Evolutionary conservation across 176 grass and related monocot genomes (phyloP).

Genomic region (Carex littledalei): DNA sequence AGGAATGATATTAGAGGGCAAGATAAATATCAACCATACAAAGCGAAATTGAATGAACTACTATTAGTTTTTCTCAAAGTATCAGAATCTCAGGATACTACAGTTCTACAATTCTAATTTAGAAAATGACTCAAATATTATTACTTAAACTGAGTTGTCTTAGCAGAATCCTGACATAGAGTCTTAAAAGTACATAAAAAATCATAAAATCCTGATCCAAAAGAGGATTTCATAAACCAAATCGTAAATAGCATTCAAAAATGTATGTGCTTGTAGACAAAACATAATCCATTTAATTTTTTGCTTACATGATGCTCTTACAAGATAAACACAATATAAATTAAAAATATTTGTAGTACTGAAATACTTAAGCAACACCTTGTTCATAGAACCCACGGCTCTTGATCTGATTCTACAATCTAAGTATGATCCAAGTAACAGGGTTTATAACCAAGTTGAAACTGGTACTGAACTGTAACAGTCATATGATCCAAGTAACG

Average conservation of each 20-base stretch:
- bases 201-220: neutral
- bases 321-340: neutral
- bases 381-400: neutral
- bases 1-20: neutral
- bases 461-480: too few species aligned
- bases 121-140: neutral
- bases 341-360: neutral
- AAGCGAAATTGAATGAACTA: neutral
- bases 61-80: neutral
- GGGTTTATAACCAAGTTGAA: too few species aligned
- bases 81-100: neutral
- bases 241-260: neutral
- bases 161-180: neutral
- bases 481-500: too few species aligned
- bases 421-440: neutral
- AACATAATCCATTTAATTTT: neutral
- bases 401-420: neutral
- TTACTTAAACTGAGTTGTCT: neutral
- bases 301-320: neutral
- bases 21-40: neutral
- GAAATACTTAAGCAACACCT: neutral
- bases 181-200: neutral
- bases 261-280: neutral
- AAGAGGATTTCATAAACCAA: neutral
- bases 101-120: neutral